A percentile compares a stretch with the other conserved stretches of the same genome.
phyloP scores from a whole-genome alignment of 106 monocot genomes.

The Cymbidium sinense region DNA sequence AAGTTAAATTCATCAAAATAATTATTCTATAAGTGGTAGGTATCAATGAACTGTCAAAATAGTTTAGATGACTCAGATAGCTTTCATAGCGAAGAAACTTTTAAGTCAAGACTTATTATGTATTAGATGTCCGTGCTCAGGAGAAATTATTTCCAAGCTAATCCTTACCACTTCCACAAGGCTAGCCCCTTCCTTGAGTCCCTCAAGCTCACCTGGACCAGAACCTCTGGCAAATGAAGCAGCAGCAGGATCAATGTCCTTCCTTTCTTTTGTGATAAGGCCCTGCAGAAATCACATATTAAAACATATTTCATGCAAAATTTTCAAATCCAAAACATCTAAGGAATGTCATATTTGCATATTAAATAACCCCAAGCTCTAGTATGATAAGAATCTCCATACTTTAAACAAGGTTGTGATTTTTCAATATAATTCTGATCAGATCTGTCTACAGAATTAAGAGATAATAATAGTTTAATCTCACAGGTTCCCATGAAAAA shows the following conservation, averaged over 20 bases:
- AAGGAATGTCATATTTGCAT: too few relatives aligned
- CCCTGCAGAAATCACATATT: slow-evolving; percentile 38
- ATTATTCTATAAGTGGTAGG: not conserved
- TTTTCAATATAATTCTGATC: not conserved
- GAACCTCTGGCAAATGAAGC: slow-evolving; percentile 79
- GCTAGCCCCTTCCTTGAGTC: slow-evolving; percentile 71
- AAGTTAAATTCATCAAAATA: not conserved
- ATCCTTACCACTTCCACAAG: slow-evolving; percentile 86
- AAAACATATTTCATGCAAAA: not conserved
- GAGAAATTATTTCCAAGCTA: slow-evolving; percentile 6
- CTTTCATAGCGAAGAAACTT: not conserved
- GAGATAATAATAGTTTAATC: not conserved
- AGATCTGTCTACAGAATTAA: not conserved
- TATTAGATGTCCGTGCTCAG: not conserved
- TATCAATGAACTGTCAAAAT: not conserved
- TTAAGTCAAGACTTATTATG: not conserved
- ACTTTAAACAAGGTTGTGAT: not conserved
- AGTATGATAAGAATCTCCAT: not conserved
- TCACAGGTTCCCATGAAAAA: not conserved
- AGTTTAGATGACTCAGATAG: not conserved
- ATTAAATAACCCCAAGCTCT: not conserved
- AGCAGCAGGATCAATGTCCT: slow-evolving; percentile 67
- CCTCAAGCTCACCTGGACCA: slow-evolving; percentile 61
- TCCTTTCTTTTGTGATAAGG: slow-evolving; percentile 71
- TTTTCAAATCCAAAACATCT: not conserved